These are phyloP conservation scores for Pleomassaria siparia DNA, from an alignment of 2,329 filamentous ascomycete genomes.

Conservation along the genomic window DNA sequence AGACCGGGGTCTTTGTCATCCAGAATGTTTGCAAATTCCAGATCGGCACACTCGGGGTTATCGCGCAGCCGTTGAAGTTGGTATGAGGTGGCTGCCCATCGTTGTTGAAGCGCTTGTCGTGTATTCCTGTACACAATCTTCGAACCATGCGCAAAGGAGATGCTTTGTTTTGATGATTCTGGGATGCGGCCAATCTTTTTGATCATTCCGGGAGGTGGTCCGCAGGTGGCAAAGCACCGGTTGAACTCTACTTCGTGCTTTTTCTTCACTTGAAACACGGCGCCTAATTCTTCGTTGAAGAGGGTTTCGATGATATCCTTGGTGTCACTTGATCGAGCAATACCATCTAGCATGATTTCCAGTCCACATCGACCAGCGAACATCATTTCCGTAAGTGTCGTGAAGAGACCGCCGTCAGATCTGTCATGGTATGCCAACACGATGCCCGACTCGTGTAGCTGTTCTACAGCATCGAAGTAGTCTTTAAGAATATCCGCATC, in stretches of 20 bases:
- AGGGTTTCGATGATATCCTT: slow-evolving; percentile 72
- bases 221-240: slow-evolving; percentile 86
- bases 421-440: slow-evolving; percentile 94
- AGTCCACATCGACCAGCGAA: slow-evolving; percentile 91
- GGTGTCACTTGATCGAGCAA: slow-evolving; percentile 62
- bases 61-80: slow-evolving; percentile 90
- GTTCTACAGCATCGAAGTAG: slow-evolving; percentile 83
- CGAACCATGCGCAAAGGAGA: slow-evolving; percentile 73
- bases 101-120: slow-evolving; percentile 76
- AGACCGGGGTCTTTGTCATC: slow-evolving; percentile 81
- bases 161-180: slow-evolving; percentile 68
- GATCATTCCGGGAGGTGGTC: slow-evolving; percentile 78
- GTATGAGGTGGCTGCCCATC: slow-evolving; percentile 86
- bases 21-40: slow-evolving; percentile 73
- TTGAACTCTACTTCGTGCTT: slow-evolving; percentile 82
- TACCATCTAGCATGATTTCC: slow-evolving; percentile 78
- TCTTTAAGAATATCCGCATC: slow-evolving; percentile 80
- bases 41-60: slow-evolving; percentile 82
- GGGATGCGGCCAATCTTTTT: slow-evolving; percentile 80
- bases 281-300: slow-evolving; percentile 96
- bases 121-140: slow-evolving; percentile 68
- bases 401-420: slow-evolving; percentile 89
- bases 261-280: slow-evolving; percentile 91
- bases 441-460: slow-evolving; percentile 65
- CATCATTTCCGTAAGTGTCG: slow-evolving; percentile 94